A percentile compares a stretch with the other conserved stretches of the same genome.
Evolutionary conservation across 192 early-diverging fungal genomes (phyloP).

Genomic region (Phycomyces blakesleeanus): DNA sequence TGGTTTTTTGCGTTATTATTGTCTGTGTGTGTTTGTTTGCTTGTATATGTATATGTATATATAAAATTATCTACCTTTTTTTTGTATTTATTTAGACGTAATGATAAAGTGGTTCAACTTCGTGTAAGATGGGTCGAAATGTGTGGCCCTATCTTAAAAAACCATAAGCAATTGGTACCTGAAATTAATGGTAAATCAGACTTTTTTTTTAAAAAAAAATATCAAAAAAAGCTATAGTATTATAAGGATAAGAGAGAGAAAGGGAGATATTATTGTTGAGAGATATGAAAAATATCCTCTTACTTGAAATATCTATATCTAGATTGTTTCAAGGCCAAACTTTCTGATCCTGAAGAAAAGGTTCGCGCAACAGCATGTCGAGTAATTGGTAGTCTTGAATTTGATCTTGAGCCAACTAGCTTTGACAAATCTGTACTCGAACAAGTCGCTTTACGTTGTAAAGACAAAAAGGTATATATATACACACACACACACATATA

Average conservation of each 20-base stretch:
- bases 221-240: background rate
- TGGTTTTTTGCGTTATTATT: no score
- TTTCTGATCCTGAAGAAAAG: slow-evolving; percentile 90
- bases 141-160: slow-evolving; percentile 55
- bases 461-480: slow-evolving; percentile 72
- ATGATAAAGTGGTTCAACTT: slow-evolving; percentile 70
- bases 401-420: slow-evolving; percentile 49
- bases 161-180: slow-evolving; percentile 65
- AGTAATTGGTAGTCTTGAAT: slow-evolving; percentile 65
- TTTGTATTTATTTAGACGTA: slow-evolving; percentile 39
- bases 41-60: no score
- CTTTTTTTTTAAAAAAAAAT: no score
- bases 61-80: no score
- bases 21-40: background rate
- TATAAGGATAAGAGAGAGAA: background rate
- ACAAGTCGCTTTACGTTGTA: slow-evolving; percentile 74
- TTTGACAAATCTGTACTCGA: slow-evolving; percentile 55
- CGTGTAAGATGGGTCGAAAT: slow-evolving; percentile 75
- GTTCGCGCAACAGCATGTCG: slow-evolving; percentile 75
- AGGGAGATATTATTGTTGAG: background rate
- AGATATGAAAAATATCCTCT: background rate
- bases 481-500: no score
- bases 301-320: background rate
- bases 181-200: slow-evolving; percentile 65
- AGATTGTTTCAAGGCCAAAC: slow-evolving; percentile 63